Percentiles rank a stretch among this genome's conserved stretches.
Conservation (phyloP, 805 yeast genomes). For the Priceomyces fermenticarens region DNA sequence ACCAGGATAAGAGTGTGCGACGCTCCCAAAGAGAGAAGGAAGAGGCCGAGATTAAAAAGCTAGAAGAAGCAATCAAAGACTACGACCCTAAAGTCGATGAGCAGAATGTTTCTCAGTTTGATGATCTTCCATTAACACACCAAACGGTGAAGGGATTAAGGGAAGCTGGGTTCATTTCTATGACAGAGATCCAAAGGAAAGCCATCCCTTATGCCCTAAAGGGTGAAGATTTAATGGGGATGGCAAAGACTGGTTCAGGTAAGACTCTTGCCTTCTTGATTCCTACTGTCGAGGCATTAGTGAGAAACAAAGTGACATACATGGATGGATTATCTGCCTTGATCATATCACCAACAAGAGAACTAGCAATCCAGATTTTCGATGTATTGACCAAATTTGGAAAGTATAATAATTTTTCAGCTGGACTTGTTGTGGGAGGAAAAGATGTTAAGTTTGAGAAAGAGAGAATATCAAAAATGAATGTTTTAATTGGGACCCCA, state of each 20-base stretch:
- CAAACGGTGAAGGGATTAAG: constrained; percentile 68
- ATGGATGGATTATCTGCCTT: constrained; percentile 87
- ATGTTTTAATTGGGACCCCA: constrained; percentile 87
- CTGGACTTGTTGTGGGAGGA: constrained; percentile 92
- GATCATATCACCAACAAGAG: constrained; percentile 89
- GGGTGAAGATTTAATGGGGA: constrained; percentile 78
- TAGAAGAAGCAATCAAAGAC: constrained; percentile 53
- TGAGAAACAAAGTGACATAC: constrained; percentile 72
- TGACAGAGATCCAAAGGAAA: constrained; percentile 84
- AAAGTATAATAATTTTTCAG: constrained; percentile 68
- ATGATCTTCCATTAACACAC: constrained; percentile 72
- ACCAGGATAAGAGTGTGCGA: constrained; percentile 13
- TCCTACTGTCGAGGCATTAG: constrained; percentile 72
- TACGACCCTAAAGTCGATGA: constrained; percentile 44
- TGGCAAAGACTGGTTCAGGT: constrained; percentile 90
- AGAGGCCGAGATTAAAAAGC: constrained; percentile 32
- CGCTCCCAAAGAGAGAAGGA: constrained; percentile 24
- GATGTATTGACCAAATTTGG: constrained; percentile 86
- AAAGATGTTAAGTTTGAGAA: constrained; percentile 80
- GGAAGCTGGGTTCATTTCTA: constrained; percentile 69
- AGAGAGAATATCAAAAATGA: constrained; percentile 75
- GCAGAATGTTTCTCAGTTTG: constrained; percentile 45
- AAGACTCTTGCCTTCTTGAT: constrained; percentile 84
- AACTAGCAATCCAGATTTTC: constrained; percentile 85
- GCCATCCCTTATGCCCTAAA: constrained; percentile 74